phyloP scores from a whole-genome alignment of 2,329 filamentous ascomycete species.

The Rutstroemia sp. region DNA sequence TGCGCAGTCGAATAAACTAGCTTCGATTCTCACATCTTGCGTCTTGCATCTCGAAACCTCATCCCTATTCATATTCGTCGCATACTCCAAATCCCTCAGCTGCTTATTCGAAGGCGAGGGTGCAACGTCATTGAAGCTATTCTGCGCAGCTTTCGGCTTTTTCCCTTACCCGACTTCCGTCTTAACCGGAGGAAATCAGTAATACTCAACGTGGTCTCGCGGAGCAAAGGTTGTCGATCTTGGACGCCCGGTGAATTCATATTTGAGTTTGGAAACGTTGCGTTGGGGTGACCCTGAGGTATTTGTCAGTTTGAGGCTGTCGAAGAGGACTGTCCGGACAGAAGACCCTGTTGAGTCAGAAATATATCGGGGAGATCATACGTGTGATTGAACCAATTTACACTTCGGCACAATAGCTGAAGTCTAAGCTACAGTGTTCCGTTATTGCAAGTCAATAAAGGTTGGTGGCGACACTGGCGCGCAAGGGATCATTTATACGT shows the following conservation, averaged over 20 bases:
- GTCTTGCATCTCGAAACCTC: background rate
- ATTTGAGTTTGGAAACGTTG: background rate
- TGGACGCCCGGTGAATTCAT: background rate
- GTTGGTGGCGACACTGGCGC: conserved; percentile 12
- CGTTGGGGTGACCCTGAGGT: background rate
- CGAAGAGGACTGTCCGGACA: background rate
- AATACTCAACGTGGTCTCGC: background rate
- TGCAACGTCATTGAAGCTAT: background rate
- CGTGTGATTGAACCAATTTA: background rate
- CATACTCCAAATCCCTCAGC: background rate
- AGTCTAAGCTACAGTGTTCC: conserved; percentile 1
- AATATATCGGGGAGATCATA: background rate
- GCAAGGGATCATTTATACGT: conserved; percentile 21
- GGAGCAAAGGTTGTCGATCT: background rate
- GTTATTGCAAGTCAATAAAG: conserved; percentile 14
- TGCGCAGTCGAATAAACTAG: background rate
- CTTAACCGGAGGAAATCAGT: background rate
- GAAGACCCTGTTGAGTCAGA: background rate
- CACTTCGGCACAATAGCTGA: background rate
- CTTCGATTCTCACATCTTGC: background rate
- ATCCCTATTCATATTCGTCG: background rate
- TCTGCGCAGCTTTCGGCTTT: background rate
- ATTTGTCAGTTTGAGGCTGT: background rate
- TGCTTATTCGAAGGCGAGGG: background rate
- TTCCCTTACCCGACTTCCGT: background rate